Base-by-base conservation (phyloP, 176 grass and related monocot species). In the Oryza meridionalis region DNA sequence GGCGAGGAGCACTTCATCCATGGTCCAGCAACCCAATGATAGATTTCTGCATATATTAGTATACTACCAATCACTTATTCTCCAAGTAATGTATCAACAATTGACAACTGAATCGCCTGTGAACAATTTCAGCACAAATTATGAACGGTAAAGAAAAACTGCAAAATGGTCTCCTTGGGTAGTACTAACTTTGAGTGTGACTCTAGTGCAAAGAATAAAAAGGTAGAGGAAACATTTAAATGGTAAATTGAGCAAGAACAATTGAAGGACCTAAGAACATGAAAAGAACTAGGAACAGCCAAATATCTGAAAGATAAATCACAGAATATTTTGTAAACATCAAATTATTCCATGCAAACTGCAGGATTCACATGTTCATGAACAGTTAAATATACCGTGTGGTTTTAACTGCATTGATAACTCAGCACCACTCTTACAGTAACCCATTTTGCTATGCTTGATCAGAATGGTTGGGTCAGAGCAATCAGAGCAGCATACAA, bases 1-100 rank as follows among this genome's bases (percentile, higher is more conserved):
- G 91, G 94, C 63, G 94, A 91, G 40, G 94, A 97, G 63, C 91
- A 97, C 17, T 84, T 84, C 94, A 97, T 93, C 94, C 94, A 93
- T 67, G 72, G 84, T 13, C 91, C 87, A 75, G 75, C 81, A 77
- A 97, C 87, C 94, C 94, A 97, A 35, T 90, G 90, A 81, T 90
- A 93, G 70, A 47, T 89, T 87, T 91, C 91, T 97, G 78, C 51
- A 50, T 68, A 76, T 61, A 81, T 85, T 51, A 59, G 19, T 59
- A 59, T 59, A n/a, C 19, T 59, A 81, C 11, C 8, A 19, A 81
- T 75, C 7, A 49, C 70, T 65, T 85, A 61, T 59, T 81, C 12
- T 73, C 22, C 46, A 67, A 59, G 64, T 58, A 74, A 69, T 8
- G 42, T 62, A 10, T 17, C 11, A 47, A 84, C 44, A 22, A 84